A percentile compares a stretch with the other conserved stretches of the same genome.
Evolutionary conservation across 441 rosid genomes (phyloP).

Genomic region (Adansonia grandidieri): DNA sequence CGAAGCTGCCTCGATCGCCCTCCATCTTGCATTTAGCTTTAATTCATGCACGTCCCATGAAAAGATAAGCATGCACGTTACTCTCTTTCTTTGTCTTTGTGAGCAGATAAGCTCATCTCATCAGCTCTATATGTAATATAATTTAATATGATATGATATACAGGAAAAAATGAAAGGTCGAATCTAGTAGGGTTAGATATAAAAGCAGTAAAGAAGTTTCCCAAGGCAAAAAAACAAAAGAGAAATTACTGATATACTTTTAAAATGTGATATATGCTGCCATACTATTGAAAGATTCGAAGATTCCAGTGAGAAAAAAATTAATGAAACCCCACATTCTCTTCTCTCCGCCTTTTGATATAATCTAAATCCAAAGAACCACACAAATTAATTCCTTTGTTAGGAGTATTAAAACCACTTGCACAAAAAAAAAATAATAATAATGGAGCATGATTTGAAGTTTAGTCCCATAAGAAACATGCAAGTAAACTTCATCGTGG

Average conservation of each 20-base stretch:
- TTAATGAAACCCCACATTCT: conserved; percentile 14
- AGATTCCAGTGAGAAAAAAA: neutral
- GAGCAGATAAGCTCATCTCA: conserved; percentile 26
- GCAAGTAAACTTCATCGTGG: conserved; percentile 17
- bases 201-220: conserved; percentile 49
- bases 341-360: neutral
- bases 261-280: conserved; percentile 24
- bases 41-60: conserved; percentile 54
- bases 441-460: neutral
- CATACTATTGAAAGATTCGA: conserved; percentile 30
- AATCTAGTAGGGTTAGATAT: conserved; percentile 41
- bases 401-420: conserved; percentile 11
- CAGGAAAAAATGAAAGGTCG: conserved; percentile 18
- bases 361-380: conserved; percentile 13
- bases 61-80: conserved; percentile 38
- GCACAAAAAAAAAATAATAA: neutral
- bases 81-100: conserved; percentile 23
- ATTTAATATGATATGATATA: conserved; percentile 17
- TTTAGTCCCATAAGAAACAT: conserved; percentile 5
- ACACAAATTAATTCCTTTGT: neutral
- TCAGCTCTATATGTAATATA: neutral
- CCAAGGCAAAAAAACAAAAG: conserved; percentile 31
- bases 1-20: conserved; percentile 50
- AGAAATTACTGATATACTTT: neutral
- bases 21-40: conserved; percentile 43